These are phyloP conservation scores for Barnettozyma hawaiiensis DNA, from an alignment of 1,139 yeast genomes.

Conservation along the genomic window DNA sequence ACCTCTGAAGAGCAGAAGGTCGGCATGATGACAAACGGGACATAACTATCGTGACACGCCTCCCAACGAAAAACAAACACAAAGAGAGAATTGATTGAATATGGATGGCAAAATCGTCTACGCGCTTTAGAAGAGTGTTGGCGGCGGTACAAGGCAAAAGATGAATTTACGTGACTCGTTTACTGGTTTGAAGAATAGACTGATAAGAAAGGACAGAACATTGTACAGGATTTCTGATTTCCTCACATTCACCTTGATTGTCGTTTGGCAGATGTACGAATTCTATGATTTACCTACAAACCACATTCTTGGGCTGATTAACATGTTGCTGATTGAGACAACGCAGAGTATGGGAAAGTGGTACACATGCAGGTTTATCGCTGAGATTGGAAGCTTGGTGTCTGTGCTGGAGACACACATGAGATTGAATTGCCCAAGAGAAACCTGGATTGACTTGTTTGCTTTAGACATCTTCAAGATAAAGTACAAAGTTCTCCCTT, in stretches of 20 bases:
- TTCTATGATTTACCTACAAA: constrained; percentile 4
- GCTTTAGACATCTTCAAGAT: constrained; percentile 3
- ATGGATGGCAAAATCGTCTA: neutral
- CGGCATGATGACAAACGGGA: constrained; percentile 2
- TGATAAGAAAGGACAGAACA: neutral
- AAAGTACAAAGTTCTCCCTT: constrained; percentile 5
- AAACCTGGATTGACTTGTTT: constrained; percentile 8
- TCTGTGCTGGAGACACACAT: neutral
- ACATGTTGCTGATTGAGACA: neutral
- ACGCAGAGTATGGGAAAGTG: neutral
- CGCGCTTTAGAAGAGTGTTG: too few species aligned
- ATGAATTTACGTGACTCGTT: neutral
- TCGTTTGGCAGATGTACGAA: constrained; percentile 6
- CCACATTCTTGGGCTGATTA: neutral
- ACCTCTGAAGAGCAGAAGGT: too few species aligned
- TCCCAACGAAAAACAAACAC: neutral
- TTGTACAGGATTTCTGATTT: neutral
- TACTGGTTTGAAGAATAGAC: neutral
- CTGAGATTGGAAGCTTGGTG: neutral
- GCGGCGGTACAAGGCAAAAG: too few species aligned
- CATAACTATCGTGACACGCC: neutral
- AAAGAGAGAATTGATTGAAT: neutral
- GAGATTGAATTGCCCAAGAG: neutral
- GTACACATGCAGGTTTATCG: neutral
- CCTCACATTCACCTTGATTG: neutral